These are phyloP conservation scores for Monosporozyma aerobia DNA, from an alignment of 805 yeast genomes.

Conservation along the genomic window DNA sequence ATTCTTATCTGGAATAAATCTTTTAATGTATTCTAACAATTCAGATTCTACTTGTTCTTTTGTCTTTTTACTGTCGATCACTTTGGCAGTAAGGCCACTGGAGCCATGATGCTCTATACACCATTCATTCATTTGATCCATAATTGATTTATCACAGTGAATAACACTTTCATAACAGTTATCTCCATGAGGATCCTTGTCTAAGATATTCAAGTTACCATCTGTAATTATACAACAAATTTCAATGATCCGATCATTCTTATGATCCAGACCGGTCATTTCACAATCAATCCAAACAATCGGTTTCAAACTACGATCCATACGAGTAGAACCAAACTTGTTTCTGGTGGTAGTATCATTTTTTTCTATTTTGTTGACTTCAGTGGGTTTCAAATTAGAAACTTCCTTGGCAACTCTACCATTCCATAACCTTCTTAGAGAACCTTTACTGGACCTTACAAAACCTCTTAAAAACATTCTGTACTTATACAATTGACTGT, in stretches of 20 bases:
- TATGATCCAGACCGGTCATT: slow-evolving; percentile 90
- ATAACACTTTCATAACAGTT: slow-evolving; percentile 75
- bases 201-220: slow-evolving; percentile 62
- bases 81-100: slow-evolving; percentile 69
- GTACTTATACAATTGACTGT: not conserved
- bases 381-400: not conserved
- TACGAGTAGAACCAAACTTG: not conserved
- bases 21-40: slow-evolving; percentile 50
- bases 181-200: slow-evolving; percentile 30
- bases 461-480: not conserved
- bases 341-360: not conserved
- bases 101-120: slow-evolving; percentile 73
- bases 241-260: slow-evolving; percentile 78
- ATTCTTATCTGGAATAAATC: slow-evolving; percentile 42
- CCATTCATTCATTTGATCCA: slow-evolving; percentile 83
- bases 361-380: not conserved
- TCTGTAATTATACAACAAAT: slow-evolving; percentile 88
- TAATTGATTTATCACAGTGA: slow-evolving; percentile 48
- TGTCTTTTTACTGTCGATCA: slow-evolving; percentile 46
- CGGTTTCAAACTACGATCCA: slow-evolving; percentile 21
- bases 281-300: slow-evolving; percentile 97
- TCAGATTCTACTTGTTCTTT: slow-evolving; percentile 55
- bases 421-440: not conserved
- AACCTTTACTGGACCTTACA: not conserved
- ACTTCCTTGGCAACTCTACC: not conserved